Evolutionary conservation across 2,329 filamentous ascomycete species (phyloP), one percentile per base, ranked within the genome.

Genomic region (Verticillium tricorpus): DNA sequence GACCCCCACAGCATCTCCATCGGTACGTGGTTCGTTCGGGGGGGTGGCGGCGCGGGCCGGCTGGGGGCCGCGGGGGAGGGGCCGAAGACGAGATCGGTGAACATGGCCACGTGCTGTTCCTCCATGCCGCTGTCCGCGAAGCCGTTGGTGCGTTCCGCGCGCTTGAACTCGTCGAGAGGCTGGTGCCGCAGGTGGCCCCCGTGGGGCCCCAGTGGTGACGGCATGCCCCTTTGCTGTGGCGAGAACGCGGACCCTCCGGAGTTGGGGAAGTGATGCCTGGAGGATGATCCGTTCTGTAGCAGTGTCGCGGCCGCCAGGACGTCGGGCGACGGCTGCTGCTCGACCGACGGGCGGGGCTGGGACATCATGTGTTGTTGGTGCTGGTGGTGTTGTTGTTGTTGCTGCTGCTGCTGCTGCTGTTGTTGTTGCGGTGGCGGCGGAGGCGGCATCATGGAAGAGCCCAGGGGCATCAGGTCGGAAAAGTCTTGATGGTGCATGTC

Each of bases 1-100:
- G 89, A 89, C 11, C 89, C 89, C 84, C 86, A 91, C 64, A 85
- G 83, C 55, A 89, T 78, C 59, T 83, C 79, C 68, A 79, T 63
- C 62, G 73, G 71, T 60, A 70, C 74, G 39, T 73, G 74, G 69
- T 50, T 62, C 17, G 66, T 57, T 5, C 63, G 61, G 15, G 63
- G 63, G n/a, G 59, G 56, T n/a, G 58, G 50, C 4, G 58, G 40
- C 7, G 45, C 19, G 56, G 58, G 40, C 40, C 40, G 40, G 40
- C 40, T 50, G n/a, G 40, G 40, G 11, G 40, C 40, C 63, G 62
- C 25, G 61, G 63, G 28, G 58, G 56, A 34, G 31, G 50, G 14
- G 28, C 37, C n/a, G 32, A n/a, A 57, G 57, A 78, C 74, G 77
- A 78, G 80, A 56, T 78, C 72, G 8, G 73, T 69, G 62, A 81